Base-by-base conservation (phyloP, 208 protist genomes). In the Crithidia fasciculata region DNA sequence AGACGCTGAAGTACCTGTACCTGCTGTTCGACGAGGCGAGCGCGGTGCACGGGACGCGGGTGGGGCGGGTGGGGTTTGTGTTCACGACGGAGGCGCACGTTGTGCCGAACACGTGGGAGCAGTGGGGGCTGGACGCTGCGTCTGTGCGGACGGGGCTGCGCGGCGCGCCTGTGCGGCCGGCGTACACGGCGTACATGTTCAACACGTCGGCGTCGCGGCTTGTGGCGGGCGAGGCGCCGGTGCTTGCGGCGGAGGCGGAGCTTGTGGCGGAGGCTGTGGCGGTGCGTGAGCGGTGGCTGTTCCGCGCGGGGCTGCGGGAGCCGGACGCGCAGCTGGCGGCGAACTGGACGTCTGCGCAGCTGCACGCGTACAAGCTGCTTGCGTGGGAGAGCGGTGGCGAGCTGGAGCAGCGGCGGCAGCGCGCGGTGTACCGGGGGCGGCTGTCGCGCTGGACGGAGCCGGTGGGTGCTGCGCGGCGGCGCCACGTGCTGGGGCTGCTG, bases 1-100 rank as follows among this genome's bases (percentile, higher is more conserved):
- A 99, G 77, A 99, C 98, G n/a, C 77, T 98, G 44, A 99, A 99
- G 75, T 99, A 99, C 75, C 82, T 99, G 18, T 98, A 93, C 65
- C 77, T 99, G n/a, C 70, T 98, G 13, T 99, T 98, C 72, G 81
- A 88, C 57, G 85, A 90, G 72, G 76, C 72, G 59, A 84, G 78
- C 45, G 50, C 59, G 16, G 19, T 84, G 9, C 80, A 89, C 62
- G 15, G 54, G 52, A 61, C 43, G 55, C 13, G 18, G 13, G 65
- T 13, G 13, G 72, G 66, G 13, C 65, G 67, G 15, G 80, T 82
- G 18, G 84, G 76, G 41, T 85, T 80, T 80, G 64, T 86, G 15
- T 85, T 86, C 71, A 86, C 78, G 49, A 89, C 84, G 19, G 79
- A 81, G 74, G 83, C 80, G n/a, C 83, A 88, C 63, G 66, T 77